Base-by-base conservation (phyloP, 2,329 filamentous ascomycete species). In the Tolypocladium tropicale region DNA sequence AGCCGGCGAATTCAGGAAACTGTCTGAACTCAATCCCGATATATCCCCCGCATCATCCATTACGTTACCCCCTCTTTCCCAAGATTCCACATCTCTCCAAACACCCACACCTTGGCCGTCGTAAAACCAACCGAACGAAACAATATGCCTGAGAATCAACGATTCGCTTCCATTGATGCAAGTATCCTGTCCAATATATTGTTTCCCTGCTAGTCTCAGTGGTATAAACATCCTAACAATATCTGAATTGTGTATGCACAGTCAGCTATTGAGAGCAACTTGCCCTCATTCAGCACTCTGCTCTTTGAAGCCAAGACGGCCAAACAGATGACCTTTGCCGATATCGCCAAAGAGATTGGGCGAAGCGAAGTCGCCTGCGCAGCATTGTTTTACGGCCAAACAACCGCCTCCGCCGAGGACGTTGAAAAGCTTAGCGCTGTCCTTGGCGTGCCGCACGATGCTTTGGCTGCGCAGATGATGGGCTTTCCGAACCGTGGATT, bases 321-420 rank as follows among this genome's bases (percentile, higher is more conserved):
- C 56, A 87, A 88, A 72, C 79, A 83, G 61, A 80, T 95, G 37
- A 89, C 79, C 65, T 96, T 96, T 68, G 89, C 90, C 68, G 74
- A 82, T 48, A 91, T 96, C 65, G 89, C 83, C 53, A 73, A 84
- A 62, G 77, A 84, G 33, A 79, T 96, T 55, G 85, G 84, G 60
- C 88, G 91, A 60, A 84, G 86, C 67, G 89, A 96, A 73, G 89
- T 96, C 46, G 89, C 90, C 43, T 83, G 88, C 4, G 92, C 92
- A 2, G 91, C 91, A 2, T 76, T 96, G 60, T 96, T 96, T 79
- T 96, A 96, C 70, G 92, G 92, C 33, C 90, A 94, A 70, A 84
- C 88, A 6, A 83, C 83, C 64, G 88, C 90, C 1, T 87, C 85
- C 0, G 66, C 80, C 0, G 86, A 89, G 59, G 90, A 94, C 58